Evolutionary conservation across 805 yeast species (phyloP), one percentile per base, ranked within the genome.

Genomic region (Candida glaebosa): DNA sequence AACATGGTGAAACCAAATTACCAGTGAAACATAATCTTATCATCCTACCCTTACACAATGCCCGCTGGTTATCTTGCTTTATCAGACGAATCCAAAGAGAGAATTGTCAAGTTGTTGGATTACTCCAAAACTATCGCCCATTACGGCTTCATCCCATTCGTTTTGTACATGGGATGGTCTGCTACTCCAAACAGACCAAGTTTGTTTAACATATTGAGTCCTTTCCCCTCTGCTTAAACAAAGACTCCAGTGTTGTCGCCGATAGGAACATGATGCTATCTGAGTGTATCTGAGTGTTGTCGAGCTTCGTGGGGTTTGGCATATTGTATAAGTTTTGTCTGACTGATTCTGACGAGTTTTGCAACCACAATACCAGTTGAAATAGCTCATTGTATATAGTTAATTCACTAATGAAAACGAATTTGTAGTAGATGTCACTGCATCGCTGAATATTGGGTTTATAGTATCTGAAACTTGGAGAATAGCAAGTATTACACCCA

Each of bases 81-180:
- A 55, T 69, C 74, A 25, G 75, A 68, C 56, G 74, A 70, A 54
- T 61, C 69, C 40, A 67, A 85, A 78, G 99, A 93, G 73, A 88
- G 98, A 71, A 78, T 93, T 65, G 69, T 82, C 62, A 87, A 83
- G 64, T 70, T 90, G 49, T 70, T 89, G 52, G 95, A 86, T 54
- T 74, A 87, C 54, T 81, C 96, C 50, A 87, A 88, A 61, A 85
- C 87, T 40, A 76, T 84, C 57, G 86, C 91, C 44, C 99, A 95
- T 69, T 93, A 89, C 67, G 97, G 98, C 36, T 93, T 96, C 87
- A 83, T 93, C 56, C 99, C 99, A 43, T 85, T 93, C 61, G 83
- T 93, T 51, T 73, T 93, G 60, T 93, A 93, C 74, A 72, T 93
- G 54, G 99, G 75, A 16, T 69, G 72, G 73, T 60, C 70, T 37